phyloP scores from a whole-genome alignment of 2,329 filamentous ascomycete species.

The Macrophomina pseudophaseolina region DNA sequence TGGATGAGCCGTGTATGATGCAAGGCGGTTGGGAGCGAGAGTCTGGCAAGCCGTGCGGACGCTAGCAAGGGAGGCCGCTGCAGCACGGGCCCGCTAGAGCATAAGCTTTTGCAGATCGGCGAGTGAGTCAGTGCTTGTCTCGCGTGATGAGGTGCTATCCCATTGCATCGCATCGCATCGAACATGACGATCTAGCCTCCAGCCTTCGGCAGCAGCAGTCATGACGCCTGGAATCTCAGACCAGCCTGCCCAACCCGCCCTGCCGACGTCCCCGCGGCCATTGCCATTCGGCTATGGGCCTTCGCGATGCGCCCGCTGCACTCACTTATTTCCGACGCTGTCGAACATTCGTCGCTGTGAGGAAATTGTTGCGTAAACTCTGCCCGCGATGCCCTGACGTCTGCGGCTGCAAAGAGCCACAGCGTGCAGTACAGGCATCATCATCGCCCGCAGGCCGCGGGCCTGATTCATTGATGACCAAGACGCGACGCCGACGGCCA shows the following conservation, averaged over 20 bases:
- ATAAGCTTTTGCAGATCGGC: slow-evolving; percentile 16
- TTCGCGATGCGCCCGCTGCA: too few species aligned
- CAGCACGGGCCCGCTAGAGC: neutral
- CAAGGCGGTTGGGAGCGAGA: neutral
- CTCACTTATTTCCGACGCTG: too few species aligned
- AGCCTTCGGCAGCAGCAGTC: too few species aligned
- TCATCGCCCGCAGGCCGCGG: neutral
- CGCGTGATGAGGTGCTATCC: neutral
- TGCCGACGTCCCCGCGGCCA: neutral
- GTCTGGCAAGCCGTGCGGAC: neutral
- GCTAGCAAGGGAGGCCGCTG: neutral
- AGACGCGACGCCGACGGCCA: neutral
- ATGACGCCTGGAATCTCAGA: neutral
- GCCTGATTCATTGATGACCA: slow-evolving; percentile 4
- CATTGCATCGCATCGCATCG: too few species aligned
- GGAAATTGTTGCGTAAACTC: too few species aligned
- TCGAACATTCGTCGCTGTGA: neutral
- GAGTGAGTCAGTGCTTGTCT: slow-evolving; percentile 13
- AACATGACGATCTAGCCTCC: neutral
- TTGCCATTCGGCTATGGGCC: too few species aligned
- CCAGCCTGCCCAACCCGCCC: neutral
- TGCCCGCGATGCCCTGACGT: neutral
- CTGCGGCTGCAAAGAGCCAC: neutral
- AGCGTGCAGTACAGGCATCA: neutral
- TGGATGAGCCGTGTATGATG: slow-evolving; percentile 13